phyloP scores from a whole-genome alignment of 2,329 filamentous ascomycete species.

The Diaporthe citrichinensis region DNA sequence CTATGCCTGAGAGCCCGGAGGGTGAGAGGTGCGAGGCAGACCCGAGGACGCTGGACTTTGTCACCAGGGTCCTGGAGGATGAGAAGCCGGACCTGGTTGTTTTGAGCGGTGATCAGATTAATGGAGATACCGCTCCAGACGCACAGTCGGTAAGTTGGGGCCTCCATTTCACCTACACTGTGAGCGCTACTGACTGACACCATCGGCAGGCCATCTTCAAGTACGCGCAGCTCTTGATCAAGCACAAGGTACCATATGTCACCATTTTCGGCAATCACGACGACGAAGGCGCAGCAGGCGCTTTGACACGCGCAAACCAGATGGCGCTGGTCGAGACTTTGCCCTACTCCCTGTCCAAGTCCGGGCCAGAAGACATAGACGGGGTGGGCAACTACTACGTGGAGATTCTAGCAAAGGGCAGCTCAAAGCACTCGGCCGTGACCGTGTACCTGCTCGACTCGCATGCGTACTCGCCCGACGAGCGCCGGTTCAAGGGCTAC shows the following conservation, averaged over 20 bases:
- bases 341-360: slow-evolving; percentile 88
- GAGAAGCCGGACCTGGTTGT: slow-evolving; percentile 95
- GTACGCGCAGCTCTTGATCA: slow-evolving; percentile 85
- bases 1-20: slow-evolving; percentile 80
- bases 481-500: slow-evolving; percentile 90
- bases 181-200: slow-evolving; percentile 27
- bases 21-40: slow-evolving; percentile 91
- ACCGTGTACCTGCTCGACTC: slow-evolving; percentile 97
- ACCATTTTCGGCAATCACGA: slow-evolving; percentile 98
- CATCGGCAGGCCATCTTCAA: slow-evolving; percentile 85
- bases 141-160: slow-evolving; percentile 78
- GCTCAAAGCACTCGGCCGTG: slow-evolving; percentile 87
- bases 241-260: slow-evolving; percentile 90
- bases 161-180: neutral
- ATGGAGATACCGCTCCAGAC: slow-evolving; percentile 92
- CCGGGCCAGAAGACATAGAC: slow-evolving; percentile 86
- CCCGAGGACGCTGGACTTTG: slow-evolving; percentile 90
- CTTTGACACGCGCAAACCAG: slow-evolving; percentile 78
- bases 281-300: slow-evolving; percentile 75
- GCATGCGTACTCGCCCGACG: slow-evolving; percentile 91
- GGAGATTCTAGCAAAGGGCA: slow-evolving; percentile 86
- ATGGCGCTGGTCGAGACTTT: slow-evolving; percentile 90
- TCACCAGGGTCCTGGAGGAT: slow-evolving; percentile 85
- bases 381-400: slow-evolving; percentile 96
- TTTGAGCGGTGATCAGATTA: slow-evolving; percentile 93